A percentile compares a stretch with the other conserved stretches of the same genome.
These are phyloP conservation scores for Kondoa subrosea DNA, from an alignment of 768 basidiomycete species.

Conservation along the genomic window DNA sequence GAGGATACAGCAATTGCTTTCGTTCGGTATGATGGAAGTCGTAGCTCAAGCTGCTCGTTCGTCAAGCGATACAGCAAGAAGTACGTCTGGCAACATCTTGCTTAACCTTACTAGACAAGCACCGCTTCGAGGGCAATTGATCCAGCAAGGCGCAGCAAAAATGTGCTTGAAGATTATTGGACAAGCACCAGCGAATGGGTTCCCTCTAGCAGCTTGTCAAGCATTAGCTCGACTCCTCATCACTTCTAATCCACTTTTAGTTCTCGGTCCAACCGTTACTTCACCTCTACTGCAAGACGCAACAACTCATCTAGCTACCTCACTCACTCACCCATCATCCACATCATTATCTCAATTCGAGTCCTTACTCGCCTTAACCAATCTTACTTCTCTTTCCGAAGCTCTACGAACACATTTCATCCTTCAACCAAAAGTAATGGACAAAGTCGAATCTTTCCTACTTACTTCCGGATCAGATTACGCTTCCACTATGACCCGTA, in stretches of 20 bases:
- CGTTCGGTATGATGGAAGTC: background rate
- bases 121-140: conserved; percentile 11
- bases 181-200: background rate
- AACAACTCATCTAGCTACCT: conserved; percentile 58
- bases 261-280: conserved; percentile 70
- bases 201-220: conserved; percentile 46
- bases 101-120: conserved; percentile 26
- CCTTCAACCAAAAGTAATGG: conserved; percentile 36
- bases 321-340: conserved; percentile 48
- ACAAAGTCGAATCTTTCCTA: conserved; percentile 53
- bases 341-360: conserved; percentile 75
- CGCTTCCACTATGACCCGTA: conserved; percentile 61
- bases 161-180: conserved; percentile 33
- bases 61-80: conserved; percentile 30
- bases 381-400: conserved; percentile 62
- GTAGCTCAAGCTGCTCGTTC: conserved; percentile 3
- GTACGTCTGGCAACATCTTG: conserved; percentile 22
- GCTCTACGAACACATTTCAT: conserved; percentile 51
- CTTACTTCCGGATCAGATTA: conserved; percentile 34
- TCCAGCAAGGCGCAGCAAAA: conserved; percentile 36
- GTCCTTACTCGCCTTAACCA: conserved; percentile 87
- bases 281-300: conserved; percentile 52
- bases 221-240: conserved; percentile 85
- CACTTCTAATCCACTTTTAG: conserved; percentile 71
- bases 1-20: background rate